Percentiles rank a stretch among this genome's conserved stretches.
Evolutionary conservation across 352 stramenopile species (phyloP).

Genomic region (Pythium plurisporium): DNA sequence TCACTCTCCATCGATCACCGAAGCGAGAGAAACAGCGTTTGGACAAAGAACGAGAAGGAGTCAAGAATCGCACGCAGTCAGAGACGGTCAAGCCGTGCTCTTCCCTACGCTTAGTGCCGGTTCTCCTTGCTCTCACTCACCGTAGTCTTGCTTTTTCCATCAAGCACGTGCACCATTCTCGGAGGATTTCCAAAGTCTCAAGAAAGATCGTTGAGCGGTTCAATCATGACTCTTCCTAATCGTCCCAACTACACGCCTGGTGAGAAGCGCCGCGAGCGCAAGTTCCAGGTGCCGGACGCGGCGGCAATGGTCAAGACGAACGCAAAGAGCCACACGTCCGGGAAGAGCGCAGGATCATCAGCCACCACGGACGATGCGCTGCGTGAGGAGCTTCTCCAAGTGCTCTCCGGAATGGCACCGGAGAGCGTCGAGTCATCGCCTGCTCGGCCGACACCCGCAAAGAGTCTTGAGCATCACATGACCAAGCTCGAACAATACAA

Average conservation of each 20-base stretch:
- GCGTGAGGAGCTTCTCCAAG: constrained; percentile 21
- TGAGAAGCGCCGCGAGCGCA: constrained; percentile 35
- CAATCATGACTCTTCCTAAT: constrained; percentile 62
- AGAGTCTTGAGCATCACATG: constrained; percentile 14
- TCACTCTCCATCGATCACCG: constrained; percentile 12
- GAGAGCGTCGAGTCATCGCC: background rate
- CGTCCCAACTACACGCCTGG: constrained; percentile 42
- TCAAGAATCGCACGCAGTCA: background rate
- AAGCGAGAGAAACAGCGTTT: constrained; percentile 3
- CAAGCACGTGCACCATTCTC: constrained; percentile 5
- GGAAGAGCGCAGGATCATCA: background rate
- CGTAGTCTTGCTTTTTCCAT: constrained; percentile 19
- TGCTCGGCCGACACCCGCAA: background rate
- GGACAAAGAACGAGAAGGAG: constrained; percentile 3
- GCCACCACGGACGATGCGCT: constrained; percentile 11
- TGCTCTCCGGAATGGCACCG: constrained; percentile 16
- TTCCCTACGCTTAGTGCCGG: background rate
- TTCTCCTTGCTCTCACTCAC: background rate
- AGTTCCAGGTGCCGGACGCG: constrained; percentile 15
- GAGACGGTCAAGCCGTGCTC: background rate
- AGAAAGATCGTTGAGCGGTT: background rate
- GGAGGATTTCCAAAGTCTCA: constrained; percentile 3
- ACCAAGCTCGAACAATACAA: constrained; percentile 10
- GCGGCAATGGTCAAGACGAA: background rate
- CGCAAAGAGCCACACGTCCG: background rate